Base-by-base conservation (phyloP, 2,329 filamentous ascomycete species). In the Fusarium euwallaceae region DNA sequence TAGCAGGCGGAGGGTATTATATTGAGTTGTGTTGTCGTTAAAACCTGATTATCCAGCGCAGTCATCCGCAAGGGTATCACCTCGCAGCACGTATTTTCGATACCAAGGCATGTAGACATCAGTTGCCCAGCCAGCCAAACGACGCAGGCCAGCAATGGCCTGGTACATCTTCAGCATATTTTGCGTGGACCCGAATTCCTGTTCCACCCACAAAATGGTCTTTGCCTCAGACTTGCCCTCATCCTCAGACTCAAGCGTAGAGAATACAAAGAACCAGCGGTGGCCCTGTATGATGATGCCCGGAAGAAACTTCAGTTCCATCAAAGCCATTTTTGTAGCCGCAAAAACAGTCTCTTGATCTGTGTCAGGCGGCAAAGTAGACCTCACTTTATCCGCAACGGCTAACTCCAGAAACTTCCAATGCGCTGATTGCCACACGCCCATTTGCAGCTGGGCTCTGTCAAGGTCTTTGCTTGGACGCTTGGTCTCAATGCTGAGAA, bases 41-140 rank as follows among this genome's bases (percentile, higher is more conserved):
- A 39, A 39, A 39, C 36, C 36, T 39, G 14, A 17, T 39, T 39
- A 39, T 39, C 6, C 6, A 39, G 36, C 17, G 16, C 36, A 39
- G 36, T n/a, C 16, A 39, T 39, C 14, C 14, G 17, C 16, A 8
- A 17, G 36, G 36, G 14, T 39, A 39, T 39, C 36, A 4, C 36
- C 16, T 39, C 36, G 14, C 16, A 45, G 41, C 41, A 45, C 41
- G n/a, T 45, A 45, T 45, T 45, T 45, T n/a, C 41, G 41, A 45
- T 45, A 45, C 69, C 69, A 72, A 5, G 69, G 66, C 10, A 69
- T 20, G 12, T 72, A 72, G 29, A 66, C 53, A 34, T 69, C 64
- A 9, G 48, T 51, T 17, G 55, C 63, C 69, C 69, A 72, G 8
- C 20, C 34, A 9, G 59, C 45, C 29, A 72, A 61, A 41, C 68